Conservation (phyloP, 371 early-diverging fungal species). For the Coemansia sp. region DNA sequence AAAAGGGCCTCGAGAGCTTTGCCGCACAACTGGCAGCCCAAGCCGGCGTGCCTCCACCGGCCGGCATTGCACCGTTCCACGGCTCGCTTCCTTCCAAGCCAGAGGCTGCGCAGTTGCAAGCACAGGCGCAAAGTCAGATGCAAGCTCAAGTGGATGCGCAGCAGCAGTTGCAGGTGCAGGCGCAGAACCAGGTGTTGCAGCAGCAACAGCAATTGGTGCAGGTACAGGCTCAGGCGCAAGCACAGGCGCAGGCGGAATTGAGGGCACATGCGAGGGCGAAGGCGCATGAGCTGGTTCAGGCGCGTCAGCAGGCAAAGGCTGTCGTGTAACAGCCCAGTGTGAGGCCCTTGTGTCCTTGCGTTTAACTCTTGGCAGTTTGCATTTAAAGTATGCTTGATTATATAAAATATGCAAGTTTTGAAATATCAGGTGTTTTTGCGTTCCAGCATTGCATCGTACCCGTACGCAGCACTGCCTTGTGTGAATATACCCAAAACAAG, state of each 20-base stretch:
- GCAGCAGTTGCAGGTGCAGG: conserved; percentile 36
- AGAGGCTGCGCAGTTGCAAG: conserved; percentile 45
- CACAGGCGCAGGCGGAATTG: conserved; percentile 46
- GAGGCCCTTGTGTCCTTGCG: too few species aligned
- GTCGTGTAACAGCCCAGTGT: too few species aligned
- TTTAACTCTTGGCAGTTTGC: too few species aligned
- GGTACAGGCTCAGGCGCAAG: conserved; percentile 51
- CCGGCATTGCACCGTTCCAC: conserved; percentile 31
- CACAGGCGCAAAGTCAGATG: not conserved
- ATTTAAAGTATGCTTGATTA: too few species aligned
- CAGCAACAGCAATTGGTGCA: conserved; percentile 49
- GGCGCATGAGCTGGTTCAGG: conserved; percentile 14
- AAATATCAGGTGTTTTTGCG: not conserved
- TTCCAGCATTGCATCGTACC: conserved; percentile 48
- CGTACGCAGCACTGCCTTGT: conserved; percentile 61
- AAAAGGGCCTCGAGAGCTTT: conserved; percentile 39
- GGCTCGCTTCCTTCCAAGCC: conserved; percentile 23
- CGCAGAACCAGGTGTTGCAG: conserved; percentile 22
- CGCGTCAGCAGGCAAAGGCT: conserved; percentile 41
- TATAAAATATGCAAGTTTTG: too few species aligned
- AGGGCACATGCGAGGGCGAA: not conserved
- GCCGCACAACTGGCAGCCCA: conserved; percentile 43
- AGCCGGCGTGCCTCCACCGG: conserved; percentile 40
- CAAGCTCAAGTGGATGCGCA: conserved; percentile 34
- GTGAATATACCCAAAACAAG: conserved; percentile 75